Evolutionary conservation across 2,329 filamentous ascomycete species (phyloP), one percentile per base, ranked within the genome.

Genomic region (Acrocalymma vagum): DNA sequence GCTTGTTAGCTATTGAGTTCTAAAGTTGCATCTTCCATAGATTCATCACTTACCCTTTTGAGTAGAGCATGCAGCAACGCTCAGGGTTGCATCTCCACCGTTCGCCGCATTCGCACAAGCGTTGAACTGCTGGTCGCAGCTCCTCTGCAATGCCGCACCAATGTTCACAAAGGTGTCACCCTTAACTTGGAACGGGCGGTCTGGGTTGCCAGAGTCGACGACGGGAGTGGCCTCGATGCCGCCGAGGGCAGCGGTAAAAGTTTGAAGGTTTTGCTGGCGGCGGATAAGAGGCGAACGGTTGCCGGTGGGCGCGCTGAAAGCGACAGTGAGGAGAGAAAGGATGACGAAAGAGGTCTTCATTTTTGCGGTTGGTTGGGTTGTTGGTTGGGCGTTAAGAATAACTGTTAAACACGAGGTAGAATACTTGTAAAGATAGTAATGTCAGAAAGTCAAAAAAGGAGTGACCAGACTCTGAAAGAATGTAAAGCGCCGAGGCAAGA

Each of bases 61-160:
- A 3, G 24, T 30, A 9, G 43, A 28, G 39, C 56, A 62, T 4
- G 39, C 52, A 17, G 18, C 20, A 6, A 58, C 52, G 28, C 49
- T 57, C 42, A 58, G 36, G 4, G 44, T 44, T 16, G 18, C 36
- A 34, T 58, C 43, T 6, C 60, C 60, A 4, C 55, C 52, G 63
- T 85, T 86, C 42, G 78, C 79, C 18, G 77, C 77, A 48, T 83
- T 70, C 10, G 78, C 72, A 58, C 84, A 87, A 3, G 63, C 68
- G 55, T 85, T 86, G 70, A 83, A 79, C 70, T 86, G 82, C 43
- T 84, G 78, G 46, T 83, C 77, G 60, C 84, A 87, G 23, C 81
- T 78, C 30, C 84, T 75, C 67, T 84, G 78, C 26, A 79, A 68
- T 14, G 84, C 84, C 8, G 77, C 79, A 3, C 62, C 69, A 51